Evolutionary conservation across 257 asterid genomes (phyloP).

Genomic region (Ajuga chamaepitys): DNA sequence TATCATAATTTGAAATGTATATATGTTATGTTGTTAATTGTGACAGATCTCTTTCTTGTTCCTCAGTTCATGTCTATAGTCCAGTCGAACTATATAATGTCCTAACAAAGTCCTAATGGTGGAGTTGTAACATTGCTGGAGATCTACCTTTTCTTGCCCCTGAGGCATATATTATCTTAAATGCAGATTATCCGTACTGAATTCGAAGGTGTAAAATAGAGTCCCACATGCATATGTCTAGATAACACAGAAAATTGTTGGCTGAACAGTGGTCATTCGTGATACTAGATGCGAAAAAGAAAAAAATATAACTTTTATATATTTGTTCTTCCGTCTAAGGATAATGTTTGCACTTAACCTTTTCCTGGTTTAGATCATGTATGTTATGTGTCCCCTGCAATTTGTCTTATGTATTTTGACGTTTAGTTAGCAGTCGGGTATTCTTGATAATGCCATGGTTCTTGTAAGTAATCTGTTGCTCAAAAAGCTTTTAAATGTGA

Average conservation of each 20-base stretch:
- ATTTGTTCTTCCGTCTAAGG: neutral
- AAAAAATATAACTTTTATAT: neutral
- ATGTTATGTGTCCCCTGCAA: neutral
- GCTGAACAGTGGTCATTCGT: neutral
- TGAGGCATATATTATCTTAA: neutral
- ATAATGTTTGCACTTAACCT: neutral
- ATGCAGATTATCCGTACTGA: neutral
- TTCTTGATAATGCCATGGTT: neutral
- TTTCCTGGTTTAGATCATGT: neutral
- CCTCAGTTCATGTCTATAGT: neutral
- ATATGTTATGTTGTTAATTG: neutral
- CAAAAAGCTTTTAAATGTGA: neutral
- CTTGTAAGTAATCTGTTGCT: neutral
- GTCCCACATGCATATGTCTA: neutral
- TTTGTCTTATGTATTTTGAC: neutral
- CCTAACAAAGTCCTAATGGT: neutral
- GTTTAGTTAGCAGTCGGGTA: neutral
- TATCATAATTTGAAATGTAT: neutral
- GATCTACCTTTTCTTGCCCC: neutral
- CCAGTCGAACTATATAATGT: neutral
- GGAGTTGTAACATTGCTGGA: neutral
- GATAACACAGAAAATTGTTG: neutral
- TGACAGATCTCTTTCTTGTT: neutral
- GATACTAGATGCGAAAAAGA: neutral
- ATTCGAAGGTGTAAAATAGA: neutral